phyloP scores from a whole-genome alignment of 192 early-diverging fungal genomes.

The Coemansia sp. region DNA sequence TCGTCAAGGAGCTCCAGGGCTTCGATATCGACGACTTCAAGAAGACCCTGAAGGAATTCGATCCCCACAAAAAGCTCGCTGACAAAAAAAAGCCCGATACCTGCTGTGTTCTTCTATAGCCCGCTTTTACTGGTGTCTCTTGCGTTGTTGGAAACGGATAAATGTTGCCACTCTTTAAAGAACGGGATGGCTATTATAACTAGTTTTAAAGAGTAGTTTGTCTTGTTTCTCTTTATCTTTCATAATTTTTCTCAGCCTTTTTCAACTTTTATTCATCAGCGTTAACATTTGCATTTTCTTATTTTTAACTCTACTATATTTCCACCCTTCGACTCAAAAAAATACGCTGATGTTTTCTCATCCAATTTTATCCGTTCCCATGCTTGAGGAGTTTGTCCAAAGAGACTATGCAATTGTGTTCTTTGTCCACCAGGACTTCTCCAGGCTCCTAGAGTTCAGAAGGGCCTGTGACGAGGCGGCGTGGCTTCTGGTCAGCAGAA shows the following conservation, averaged over 20 bases:
- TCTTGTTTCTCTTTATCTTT: neutral
- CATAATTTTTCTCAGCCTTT: neutral
- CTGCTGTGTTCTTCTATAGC: slow-evolving; percentile 20
- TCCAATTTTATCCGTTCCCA: slow-evolving; percentile 3
- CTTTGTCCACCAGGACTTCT: neutral
- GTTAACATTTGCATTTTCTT: neutral
- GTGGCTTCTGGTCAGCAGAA: slow-evolving; percentile 2
- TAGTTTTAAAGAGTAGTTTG: neutral
- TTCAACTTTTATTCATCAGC: neutral
- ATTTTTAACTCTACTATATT: neutral
- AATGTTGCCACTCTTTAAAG: neutral
- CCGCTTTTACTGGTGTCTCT: neutral
- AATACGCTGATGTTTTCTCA: neutral
- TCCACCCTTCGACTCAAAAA: neutral
- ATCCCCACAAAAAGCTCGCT: slow-evolving; percentile 1
- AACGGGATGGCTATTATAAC: neutral
- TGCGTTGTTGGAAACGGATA: neutral
- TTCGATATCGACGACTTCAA: slow-evolving; percentile 14
- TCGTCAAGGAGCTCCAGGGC: slow-evolving; percentile 14
- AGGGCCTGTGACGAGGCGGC: neutral
- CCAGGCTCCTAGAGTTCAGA: slow-evolving; percentile 13
- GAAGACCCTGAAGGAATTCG: slow-evolving; percentile 10
- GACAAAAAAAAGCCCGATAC: neutral
- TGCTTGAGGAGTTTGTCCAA: slow-evolving; percentile 17
- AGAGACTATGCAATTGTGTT: slow-evolving; percentile 16